Percentiles rank a stretch among this genome's conserved stretches.
These are phyloP conservation scores for Metschnikowia baotianmanensis DNA, from an alignment of 805 yeast genomes.

Conservation along the genomic window DNA sequence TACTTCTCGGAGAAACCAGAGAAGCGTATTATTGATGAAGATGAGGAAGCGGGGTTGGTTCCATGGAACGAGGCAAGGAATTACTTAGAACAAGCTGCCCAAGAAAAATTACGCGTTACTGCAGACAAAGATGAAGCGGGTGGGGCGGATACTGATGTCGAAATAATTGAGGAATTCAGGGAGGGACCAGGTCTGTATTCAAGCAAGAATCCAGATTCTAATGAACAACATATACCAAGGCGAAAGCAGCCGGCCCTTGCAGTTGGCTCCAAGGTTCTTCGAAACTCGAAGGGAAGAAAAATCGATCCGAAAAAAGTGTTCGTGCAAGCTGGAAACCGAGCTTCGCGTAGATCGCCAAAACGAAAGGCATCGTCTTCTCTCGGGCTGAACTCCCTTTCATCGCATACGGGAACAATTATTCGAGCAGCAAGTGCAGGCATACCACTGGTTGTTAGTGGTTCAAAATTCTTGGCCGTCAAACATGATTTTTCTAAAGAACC, in stretches of 20 bases:
- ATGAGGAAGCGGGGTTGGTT: constrained; percentile 49
- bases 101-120: constrained; percentile 8
- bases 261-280: too few species aligned
- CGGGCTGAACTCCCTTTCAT: too few species aligned
- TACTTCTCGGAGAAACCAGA: constrained; percentile 5
- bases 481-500: background rate
- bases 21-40: constrained; percentile 25
- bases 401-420: too few species aligned
- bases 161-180: constrained; percentile 5
- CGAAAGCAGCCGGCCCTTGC: background rate
- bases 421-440: too few species aligned
- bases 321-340: background rate
- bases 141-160: constrained; percentile 10
- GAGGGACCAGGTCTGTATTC: background rate
- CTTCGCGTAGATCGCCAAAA: background rate
- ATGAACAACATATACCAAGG: background rate
- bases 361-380: background rate
- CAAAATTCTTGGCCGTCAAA: too few species aligned
- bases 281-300: too few species aligned
- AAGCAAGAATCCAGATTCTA: background rate
- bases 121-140: constrained; percentile 9
- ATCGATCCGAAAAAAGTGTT: constrained; percentile 1
- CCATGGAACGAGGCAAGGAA: constrained; percentile 50
- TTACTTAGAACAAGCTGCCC: constrained; percentile 9
- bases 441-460: too few species aligned